Evolutionary conservation across 202 grass and related monocot genomes (phyloP), one percentile per base, ranked within the genome.

Genomic region (Dendrocalamus latiflorus): DNA sequence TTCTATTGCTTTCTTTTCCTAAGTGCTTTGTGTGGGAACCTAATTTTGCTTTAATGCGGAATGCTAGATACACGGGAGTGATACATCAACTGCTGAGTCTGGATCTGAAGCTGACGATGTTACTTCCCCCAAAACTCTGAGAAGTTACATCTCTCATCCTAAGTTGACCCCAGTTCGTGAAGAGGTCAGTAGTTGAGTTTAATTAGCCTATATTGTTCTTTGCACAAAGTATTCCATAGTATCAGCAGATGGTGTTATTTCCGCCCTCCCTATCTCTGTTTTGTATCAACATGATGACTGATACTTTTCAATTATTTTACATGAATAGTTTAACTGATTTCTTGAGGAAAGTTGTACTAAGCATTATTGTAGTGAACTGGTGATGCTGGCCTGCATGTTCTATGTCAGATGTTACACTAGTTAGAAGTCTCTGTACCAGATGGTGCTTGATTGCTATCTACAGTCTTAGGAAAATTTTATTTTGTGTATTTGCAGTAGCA

Each of bases 41-140:
- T 76, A 78, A 65, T 76, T 74, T 36, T 72, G 44, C 62, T 88
- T 88, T 45, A 78, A 64, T 78, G 18, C 88, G 51, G 74, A 88
- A 82, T 43, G 39, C 9, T 71, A 65, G 83, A 36, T 68, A 75
- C 92, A 83, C 66, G 82, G 91, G 71, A 93, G 91, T 22, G 94
- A 97, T 86, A 97, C 94, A n/a, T 97, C 94, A 30, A 92, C 93
- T 74, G 93, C 91, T 0, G 94, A 97, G 65, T 97, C 94, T 72
- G 89, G 91, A 56, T 93, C 91, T 64, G 94, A 93, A 81, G 89
- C 83, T 83, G 91, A 94, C 0, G 91, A 93, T 63, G 65, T 75
- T 78, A 84, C 78, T 75, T 93, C 94, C 5, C 89, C 94, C 0
- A 99, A 87, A 88, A 83, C 65, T 67, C 50, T 83, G 53, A 91